Evolutionary conservation across 2,329 filamentous ascomycete species (phyloP), one percentile per base, ranked within the genome.

Genomic region (Coleophoma eucalyptorum): DNA sequence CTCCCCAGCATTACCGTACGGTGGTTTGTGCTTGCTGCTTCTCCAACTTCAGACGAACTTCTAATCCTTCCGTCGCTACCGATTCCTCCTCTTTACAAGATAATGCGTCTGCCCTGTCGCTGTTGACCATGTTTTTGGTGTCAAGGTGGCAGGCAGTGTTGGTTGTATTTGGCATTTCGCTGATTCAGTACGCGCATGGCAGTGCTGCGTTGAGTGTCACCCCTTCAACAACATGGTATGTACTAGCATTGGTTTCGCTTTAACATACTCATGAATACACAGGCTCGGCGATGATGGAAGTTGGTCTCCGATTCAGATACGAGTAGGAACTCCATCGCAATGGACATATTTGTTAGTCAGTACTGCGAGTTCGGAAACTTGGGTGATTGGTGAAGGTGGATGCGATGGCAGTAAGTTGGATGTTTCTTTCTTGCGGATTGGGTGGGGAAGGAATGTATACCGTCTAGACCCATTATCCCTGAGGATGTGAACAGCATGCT

Each of bases 291-390:
- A 79, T 56, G 86, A 89, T 63, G 86, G 86, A 10, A 77, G 77
- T 55, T 92, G 88, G 88, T 90, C 86, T 15, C 81, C 85, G 6
- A 81, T 89, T 56, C 74, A 73, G 12, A 72, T 91, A 53, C 78
- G 71, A 59, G 74, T 79, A 18, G 83, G 83, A 46, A 71, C 68
- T 7, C 78, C 80, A 13, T 64, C 67, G 20, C 77, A 81, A 61
- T 68, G 70, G 50, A 70, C 83, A 33, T 77, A 79, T 56, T 75
- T 84, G 46, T 71, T 80, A 12, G 75, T 85, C 47, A 89, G 84
- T 61, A 90, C 86, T 5, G 77, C 79, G 12, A 75, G 84, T 40
- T 88, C 87, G 34, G 86, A 90, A 66, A 83, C 86, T 41, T 90
- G 86, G 86, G 77, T 82, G 3, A 72, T 90, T 37, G 75, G 83